phyloP scores from a whole-genome alignment of 768 basidiomycete species.

The Leccinum uliginosum region DNA sequence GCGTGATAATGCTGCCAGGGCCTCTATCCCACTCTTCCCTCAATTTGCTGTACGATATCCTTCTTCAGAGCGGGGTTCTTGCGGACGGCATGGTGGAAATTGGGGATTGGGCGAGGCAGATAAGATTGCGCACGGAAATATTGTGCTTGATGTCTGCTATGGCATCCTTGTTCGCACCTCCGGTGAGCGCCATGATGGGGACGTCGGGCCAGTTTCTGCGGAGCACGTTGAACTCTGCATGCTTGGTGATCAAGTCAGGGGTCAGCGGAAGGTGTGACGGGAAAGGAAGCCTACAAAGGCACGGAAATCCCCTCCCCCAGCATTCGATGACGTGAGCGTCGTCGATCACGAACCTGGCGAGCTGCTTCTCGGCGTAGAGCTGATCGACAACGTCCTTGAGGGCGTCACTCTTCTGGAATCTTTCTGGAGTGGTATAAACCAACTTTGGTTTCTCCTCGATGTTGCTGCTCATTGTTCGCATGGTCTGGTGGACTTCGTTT shows the following conservation, averaged over 20 bases:
- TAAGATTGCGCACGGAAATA: conserved; percentile 57
- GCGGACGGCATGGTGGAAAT: conserved; percentile 71
- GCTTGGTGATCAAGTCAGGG: conserved; percentile 41
- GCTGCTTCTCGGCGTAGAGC: conserved; percentile 49
- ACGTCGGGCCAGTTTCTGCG: conserved; percentile 71
- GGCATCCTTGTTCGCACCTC: conserved; percentile 80
- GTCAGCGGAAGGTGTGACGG: neutral
- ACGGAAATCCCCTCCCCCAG: conserved; percentile 92
- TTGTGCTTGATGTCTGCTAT: conserved; percentile 76
- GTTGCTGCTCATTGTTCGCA: conserved; percentile 40
- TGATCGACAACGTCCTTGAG: conserved; percentile 51
- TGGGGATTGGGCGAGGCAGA: conserved; percentile 75
- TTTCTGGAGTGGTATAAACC: conserved; percentile 91
- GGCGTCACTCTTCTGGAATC: conserved; percentile 58
- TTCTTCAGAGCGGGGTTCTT: conserved; percentile 41
- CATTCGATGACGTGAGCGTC: conserved; percentile 93
- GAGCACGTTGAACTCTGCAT: conserved; percentile 60
- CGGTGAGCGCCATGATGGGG: conserved; percentile 95
- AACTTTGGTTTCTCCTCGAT: conserved; percentile 51
- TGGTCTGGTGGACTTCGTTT: conserved; percentile 37
- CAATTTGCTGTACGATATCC: conserved; percentile 61
- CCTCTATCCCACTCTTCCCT: conserved; percentile 54
- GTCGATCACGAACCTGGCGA: conserved; percentile 92
- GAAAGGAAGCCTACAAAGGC: conserved; percentile 50
- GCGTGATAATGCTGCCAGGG: conserved; percentile 90